phyloP scores from a whole-genome alignment of 2,329 filamentous ascomycete species.

The Mycogone perniciosa region DNA sequence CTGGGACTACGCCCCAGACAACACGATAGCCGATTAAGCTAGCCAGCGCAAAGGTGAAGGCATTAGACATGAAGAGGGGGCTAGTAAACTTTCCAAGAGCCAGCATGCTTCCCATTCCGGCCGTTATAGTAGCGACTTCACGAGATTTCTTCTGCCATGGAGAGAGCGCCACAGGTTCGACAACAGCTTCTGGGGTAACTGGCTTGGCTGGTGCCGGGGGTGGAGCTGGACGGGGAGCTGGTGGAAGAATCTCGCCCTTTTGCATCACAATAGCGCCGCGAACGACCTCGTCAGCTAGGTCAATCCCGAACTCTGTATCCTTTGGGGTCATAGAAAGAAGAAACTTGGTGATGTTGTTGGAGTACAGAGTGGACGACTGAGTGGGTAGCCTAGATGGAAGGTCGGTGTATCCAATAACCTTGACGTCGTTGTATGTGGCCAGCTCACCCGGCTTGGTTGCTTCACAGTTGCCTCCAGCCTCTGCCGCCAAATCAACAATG shows the following conservation, averaged over 20 bases:
- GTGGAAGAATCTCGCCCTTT: slow-evolving; percentile 68
- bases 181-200: slow-evolving; percentile 38
- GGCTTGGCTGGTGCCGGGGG: slow-evolving; percentile 44
- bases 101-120: slow-evolving; percentile 68
- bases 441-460: slow-evolving; percentile 70
- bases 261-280: slow-evolving; percentile 77
- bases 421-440: slow-evolving; percentile 67
- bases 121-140: slow-evolving; percentile 68
- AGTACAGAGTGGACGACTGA: slow-evolving; percentile 84
- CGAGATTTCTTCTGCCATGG: slow-evolving; percentile 76
- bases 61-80: slow-evolving; percentile 81
- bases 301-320: slow-evolving; percentile 72
- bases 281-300: slow-evolving; percentile 78
- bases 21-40: slow-evolving; percentile 82
- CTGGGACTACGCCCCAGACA: slow-evolving; percentile 79
- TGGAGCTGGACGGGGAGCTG: slow-evolving; percentile 61
- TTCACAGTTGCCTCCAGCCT: slow-evolving; percentile 84
- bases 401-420: slow-evolving; percentile 84
- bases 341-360: slow-evolving; percentile 89
- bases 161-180: slow-evolving; percentile 59
- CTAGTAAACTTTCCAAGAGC: slow-evolving; percentile 75
- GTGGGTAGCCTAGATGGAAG: slow-evolving; percentile 80
- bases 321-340: slow-evolving; percentile 74
- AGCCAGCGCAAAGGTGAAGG: slow-evolving; percentile 77
- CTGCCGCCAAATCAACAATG: slow-evolving; percentile 79